A percentile compares a stretch with the other conserved stretches of the same genome.
Evolutionary conservation across 2,329 filamentous ascomycete genomes (phyloP).

Genomic region (Fusarium mangiferae): DNA sequence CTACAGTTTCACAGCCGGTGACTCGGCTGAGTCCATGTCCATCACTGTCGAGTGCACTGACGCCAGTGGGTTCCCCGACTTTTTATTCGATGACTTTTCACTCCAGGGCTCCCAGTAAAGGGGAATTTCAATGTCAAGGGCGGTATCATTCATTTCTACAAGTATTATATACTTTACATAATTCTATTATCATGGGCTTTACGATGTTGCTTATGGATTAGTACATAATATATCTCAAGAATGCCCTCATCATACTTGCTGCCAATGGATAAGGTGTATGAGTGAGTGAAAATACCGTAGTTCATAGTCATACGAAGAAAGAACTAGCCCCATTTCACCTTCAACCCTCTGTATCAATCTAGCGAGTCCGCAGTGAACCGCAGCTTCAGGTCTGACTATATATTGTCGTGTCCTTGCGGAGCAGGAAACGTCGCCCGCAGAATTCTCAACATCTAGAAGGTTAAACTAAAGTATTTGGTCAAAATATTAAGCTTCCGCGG

Average conservation of each 20-base stretch:
- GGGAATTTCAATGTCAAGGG: neutral
- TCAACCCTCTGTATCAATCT: fast-evolving
- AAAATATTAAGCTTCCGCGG: fast-evolving
- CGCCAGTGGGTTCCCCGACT: neutral
- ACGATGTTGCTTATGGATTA: neutral
- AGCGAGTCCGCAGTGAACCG: neutral
- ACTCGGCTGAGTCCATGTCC: neutral
- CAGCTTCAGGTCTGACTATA: neutral
- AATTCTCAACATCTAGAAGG: neutral
- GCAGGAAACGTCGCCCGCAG: fast-evolving
- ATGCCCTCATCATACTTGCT: neutral
- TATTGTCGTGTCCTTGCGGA: neutral
- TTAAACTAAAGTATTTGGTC: fast-evolving
- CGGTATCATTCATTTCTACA: neutral
- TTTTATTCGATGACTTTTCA: neutral
- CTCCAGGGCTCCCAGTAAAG: neutral
- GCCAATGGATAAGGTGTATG: fast-evolving
- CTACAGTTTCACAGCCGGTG: neutral
- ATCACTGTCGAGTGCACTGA: neutral
- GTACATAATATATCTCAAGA: neutral
- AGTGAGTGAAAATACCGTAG: neutral
- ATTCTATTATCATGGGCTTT: no score
- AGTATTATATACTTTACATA: neutral
- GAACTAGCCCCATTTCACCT: fast-evolving
- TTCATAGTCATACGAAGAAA: fast-evolving